A percentile compares a stretch with the other conserved stretches of the same genome.
phyloP scores from a whole-genome alignment of 768 basidiomycete species.

The Auriculariales sp. region DNA sequence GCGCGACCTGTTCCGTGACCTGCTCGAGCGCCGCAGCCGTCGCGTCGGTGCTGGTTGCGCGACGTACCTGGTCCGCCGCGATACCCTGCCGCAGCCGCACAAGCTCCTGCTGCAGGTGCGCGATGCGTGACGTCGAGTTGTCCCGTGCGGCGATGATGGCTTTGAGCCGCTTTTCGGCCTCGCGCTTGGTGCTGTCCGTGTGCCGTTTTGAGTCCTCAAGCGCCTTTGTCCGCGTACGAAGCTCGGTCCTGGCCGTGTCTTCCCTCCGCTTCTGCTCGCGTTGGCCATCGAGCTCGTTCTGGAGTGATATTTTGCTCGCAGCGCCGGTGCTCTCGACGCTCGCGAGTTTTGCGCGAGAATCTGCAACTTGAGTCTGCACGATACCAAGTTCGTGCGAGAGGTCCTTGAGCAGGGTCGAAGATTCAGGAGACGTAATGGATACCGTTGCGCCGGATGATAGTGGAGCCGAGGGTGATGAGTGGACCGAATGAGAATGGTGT shows the following conservation, averaged over 20 bases:
- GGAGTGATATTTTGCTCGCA: constrained; percentile 49
- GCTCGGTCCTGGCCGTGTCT: constrained; percentile 60
- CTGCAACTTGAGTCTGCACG: constrained; percentile 45
- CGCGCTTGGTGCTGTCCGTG: constrained; percentile 66
- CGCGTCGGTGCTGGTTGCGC: constrained; percentile 18
- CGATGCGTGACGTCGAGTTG: constrained; percentile 41
- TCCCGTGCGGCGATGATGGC: constrained; percentile 50
- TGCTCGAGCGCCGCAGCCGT: constrained; percentile 35
- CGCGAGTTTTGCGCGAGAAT: constrained; percentile 53
- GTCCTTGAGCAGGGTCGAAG: constrained; percentile 58
- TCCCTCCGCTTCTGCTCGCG: constrained; percentile 70
- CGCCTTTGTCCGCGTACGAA: constrained; percentile 69
- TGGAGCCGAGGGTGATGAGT: constrained; percentile 12
- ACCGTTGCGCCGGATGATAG: constrained; percentile 14
- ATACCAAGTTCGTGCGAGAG: constrained; percentile 58
- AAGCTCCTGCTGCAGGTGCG: constrained; percentile 48
- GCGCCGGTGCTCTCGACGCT: constrained; percentile 43
- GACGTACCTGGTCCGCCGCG: constrained; percentile 37
- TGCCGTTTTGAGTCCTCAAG: constrained; percentile 77
- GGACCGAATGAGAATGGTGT: too few relatives aligned
- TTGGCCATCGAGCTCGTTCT: constrained; percentile 56
- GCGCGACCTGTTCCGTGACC: constrained; percentile 30
- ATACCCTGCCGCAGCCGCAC: constrained; percentile 37
- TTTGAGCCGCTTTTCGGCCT: constrained; percentile 80
- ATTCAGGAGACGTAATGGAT: constrained; percentile 27